A percentile compares a stretch with the other conserved stretches of the same genome.
phyloP scores from a whole-genome alignment of 306 rosid genomes.

The Prunus salicina region DNA sequence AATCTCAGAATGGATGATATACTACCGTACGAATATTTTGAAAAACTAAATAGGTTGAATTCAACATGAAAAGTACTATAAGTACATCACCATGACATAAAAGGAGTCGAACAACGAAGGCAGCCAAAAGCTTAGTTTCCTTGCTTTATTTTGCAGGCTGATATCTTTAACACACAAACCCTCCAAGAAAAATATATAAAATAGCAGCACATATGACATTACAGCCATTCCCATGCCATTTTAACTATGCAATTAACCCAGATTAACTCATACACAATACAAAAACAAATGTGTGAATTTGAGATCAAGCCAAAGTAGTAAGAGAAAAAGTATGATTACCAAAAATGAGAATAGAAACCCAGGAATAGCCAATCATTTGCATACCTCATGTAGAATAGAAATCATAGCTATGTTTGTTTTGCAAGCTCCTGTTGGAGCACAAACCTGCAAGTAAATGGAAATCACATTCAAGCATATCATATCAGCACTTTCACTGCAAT shows the following conservation, averaged over 20 bases:
- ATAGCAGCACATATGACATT: background rate
- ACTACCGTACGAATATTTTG: background rate
- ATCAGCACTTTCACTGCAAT: constrained; percentile 9
- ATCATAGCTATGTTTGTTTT: constrained; percentile 97
- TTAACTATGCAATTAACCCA: background rate
- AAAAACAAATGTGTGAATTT: background rate
- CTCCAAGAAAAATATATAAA: background rate
- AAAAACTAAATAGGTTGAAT: background rate
- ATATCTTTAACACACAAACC: background rate
- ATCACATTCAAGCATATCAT: constrained; percentile 18
- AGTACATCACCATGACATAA: background rate
- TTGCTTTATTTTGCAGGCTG: background rate
- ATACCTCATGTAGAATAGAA: constrained; percentile 90
- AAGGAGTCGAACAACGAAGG: background rate
- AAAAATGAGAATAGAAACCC: background rate
- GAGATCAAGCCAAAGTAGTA: background rate
- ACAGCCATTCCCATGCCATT: constrained; percentile 2
- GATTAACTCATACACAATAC: background rate
- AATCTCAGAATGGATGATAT: constrained; percentile 12
- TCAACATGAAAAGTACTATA: background rate
- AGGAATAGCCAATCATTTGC: constrained; percentile 19
- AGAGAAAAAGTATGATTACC: background rate
- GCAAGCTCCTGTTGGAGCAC: constrained; percentile 99
- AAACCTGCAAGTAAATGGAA: constrained; percentile 61
- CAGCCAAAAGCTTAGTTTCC: background rate